Base-by-base conservation (phyloP, 768 basidiomycete genomes). In the Macrolepiota dolichaula region DNA sequence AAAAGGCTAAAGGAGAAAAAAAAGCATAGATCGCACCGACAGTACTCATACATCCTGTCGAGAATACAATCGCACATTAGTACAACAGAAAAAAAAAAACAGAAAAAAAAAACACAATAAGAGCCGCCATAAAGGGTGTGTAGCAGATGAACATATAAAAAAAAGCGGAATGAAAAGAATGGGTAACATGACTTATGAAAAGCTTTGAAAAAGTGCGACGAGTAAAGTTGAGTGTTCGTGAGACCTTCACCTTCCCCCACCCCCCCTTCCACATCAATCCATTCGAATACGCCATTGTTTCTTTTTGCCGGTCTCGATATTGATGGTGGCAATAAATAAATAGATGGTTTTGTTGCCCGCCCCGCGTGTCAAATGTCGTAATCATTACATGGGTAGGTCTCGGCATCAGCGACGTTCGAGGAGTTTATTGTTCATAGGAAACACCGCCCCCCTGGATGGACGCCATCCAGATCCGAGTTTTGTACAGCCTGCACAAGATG, bases 381-480 rank as follows among this genome's bases (percentile, higher is more conserved):
- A 19, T 44, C 42, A 44, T 44, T 44, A 44, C 19, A 44, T 19
- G 9, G 27, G 22, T 25, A 53, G 29, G 52, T 19, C 12, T n/a
- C 2, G 40, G 27, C 29, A 19, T 37, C 47, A 29, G 42, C 6
- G 40, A 29, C 17, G 19, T 9, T 22, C 10, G 27, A 10, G n/a
- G 44, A 37, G 51, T 40, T 68, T 62, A 73, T 64, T 79, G 76
- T 59, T 80, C 79, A 57, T 69, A 79, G 36, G 71, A 74, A 25
- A 68, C 70, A 25, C 74, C 73, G 32, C 74, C 74, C 17, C 81
- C 88, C 65, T 86, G 85, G 49, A 91, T 80, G 29, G 91, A 92
- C 32, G 93, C 91, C 92, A 94, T 94, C 94, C 94, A 97, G 63
- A 96, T 95, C 46, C 94, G 80, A 40, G 94, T 96, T 79, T 97